phyloP scores from a whole-genome alignment of 805 yeast species.

The Candida alai region DNA sequence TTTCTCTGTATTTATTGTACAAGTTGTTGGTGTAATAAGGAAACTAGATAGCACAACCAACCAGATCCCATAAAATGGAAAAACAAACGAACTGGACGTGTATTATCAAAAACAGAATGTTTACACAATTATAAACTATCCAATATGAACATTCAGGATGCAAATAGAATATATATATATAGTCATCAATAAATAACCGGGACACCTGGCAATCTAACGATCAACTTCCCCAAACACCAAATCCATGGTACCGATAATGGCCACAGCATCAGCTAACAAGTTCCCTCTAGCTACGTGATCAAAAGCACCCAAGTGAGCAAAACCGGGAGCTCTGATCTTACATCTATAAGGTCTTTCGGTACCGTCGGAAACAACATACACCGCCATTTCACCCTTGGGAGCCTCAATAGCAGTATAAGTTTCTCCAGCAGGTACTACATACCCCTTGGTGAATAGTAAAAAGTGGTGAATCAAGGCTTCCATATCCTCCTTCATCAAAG shows the following conservation, averaged over 20 bases:
- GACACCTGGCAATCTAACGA: too few relatives aligned
- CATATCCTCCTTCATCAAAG: conserved; percentile 86
- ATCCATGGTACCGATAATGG: conserved; percentile 94
- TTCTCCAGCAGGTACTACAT: conserved; percentile 85
- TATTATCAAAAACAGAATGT: too few relatives aligned
- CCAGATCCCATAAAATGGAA: background rate
- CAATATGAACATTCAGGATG: too few relatives aligned
- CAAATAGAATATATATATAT: too few relatives aligned
- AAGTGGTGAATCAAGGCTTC: conserved; percentile 89
- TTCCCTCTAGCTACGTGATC: conserved; percentile 85
- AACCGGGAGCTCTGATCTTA: conserved; percentile 93
- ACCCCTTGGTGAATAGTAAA: conserved; percentile 83
- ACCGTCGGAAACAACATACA: conserved; percentile 84
- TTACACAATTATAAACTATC: too few relatives aligned
- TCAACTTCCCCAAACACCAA: conserved; percentile 93
- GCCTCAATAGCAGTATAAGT: conserved; percentile 90
- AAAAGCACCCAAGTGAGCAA: conserved; percentile 84
- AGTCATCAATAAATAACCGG: too few relatives aligned
- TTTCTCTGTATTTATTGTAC: conserved; percentile 7
- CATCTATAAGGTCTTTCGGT: conserved; percentile 88
- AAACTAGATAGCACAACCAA: background rate
- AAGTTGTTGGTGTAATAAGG: conserved; percentile 3
- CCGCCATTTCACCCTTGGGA: conserved; percentile 95
- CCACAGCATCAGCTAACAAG: conserved; percentile 87
- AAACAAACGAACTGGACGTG: too few relatives aligned